These are phyloP conservation scores for Pyricularia pennisetigena DNA, from an alignment of 2,329 filamentous ascomycete genomes.

Conservation along the genomic window DNA sequence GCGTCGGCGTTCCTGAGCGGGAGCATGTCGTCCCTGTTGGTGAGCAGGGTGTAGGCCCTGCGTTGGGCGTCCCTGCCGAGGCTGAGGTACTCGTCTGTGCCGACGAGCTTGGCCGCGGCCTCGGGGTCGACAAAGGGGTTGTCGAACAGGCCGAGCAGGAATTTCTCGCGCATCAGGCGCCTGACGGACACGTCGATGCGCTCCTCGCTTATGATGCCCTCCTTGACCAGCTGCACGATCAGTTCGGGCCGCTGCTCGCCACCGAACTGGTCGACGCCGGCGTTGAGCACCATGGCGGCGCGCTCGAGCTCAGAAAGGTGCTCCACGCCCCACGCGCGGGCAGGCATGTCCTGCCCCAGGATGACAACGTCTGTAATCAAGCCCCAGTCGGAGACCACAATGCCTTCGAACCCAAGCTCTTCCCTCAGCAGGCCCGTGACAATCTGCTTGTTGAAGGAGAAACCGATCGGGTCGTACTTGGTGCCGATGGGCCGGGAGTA, in stretches of 20 bases:
- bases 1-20: not conserved
- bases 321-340: slow-evolving; percentile 40
- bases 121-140: slow-evolving; percentile 37
- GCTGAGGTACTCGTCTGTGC: slow-evolving; percentile 29
- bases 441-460: slow-evolving; percentile 40
- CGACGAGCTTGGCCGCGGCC: slow-evolving; percentile 28
- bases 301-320: slow-evolving; percentile 30
- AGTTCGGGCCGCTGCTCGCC: slow-evolving; percentile 38
- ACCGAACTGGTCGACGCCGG: slow-evolving; percentile 42
- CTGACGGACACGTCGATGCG: slow-evolving; percentile 35
- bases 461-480: slow-evolving; percentile 34
- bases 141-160: slow-evolving; percentile 40
- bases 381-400: slow-evolving; percentile 43
- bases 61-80: slow-evolving; percentile 24
- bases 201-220: slow-evolving; percentile 27
- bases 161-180: slow-evolving; percentile 38
- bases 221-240: slow-evolving; percentile 32
- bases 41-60: slow-evolving; percentile 13
- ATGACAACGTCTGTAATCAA: slow-evolving; percentile 35
- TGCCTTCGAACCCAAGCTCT: slow-evolving; percentile 38
- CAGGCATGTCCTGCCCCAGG: slow-evolving; percentile 31
- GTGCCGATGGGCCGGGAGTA: slow-evolving; percentile 28
- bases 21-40: not conserved
- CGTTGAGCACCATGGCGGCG: slow-evolving; percentile 31
- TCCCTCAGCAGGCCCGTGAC: slow-evolving; percentile 36